Percentiles rank a stretch among this genome's conserved stretches.
Evolutionary conservation across 2,329 filamentous ascomycete species (phyloP).

Genomic region (Alternaria ventricosa): DNA sequence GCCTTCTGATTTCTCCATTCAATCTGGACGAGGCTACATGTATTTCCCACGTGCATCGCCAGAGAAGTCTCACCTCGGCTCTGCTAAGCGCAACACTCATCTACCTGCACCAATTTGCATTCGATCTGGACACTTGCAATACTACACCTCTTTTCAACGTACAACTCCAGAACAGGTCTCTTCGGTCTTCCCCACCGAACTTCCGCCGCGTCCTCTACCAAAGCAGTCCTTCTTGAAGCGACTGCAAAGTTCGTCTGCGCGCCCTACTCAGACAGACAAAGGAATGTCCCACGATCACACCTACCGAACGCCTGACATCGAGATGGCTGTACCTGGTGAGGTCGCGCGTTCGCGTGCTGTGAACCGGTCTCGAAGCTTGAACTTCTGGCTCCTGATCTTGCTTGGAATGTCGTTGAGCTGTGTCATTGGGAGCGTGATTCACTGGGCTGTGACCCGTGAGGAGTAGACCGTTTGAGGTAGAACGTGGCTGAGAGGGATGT

Average conservation of each 20-base stretch:
- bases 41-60: neutral
- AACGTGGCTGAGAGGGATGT: no score
- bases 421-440: neutral
- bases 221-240: neutral
- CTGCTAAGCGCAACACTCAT: neutral
- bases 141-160: neutral
- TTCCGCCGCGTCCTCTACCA: neutral
- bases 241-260: neutral
- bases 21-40: neutral
- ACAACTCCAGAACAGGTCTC: neutral
- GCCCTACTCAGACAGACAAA: neutral
- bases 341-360: rapidly evolving
- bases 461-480: neutral
- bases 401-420: neutral
- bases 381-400: neutral
- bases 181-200: neutral
- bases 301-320: neutral
- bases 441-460: neutral
- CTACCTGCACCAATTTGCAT: neutral
- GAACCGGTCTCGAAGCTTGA: neutral
- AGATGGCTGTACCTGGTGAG: neutral
- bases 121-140: neutral
- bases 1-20: neutral
- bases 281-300: neutral
- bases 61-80: neutral